Evolutionary conservation across 495 filamentous ascomycete genomes (phyloP).

Genomic region (Umbilicaria muhlenbergii): DNA sequence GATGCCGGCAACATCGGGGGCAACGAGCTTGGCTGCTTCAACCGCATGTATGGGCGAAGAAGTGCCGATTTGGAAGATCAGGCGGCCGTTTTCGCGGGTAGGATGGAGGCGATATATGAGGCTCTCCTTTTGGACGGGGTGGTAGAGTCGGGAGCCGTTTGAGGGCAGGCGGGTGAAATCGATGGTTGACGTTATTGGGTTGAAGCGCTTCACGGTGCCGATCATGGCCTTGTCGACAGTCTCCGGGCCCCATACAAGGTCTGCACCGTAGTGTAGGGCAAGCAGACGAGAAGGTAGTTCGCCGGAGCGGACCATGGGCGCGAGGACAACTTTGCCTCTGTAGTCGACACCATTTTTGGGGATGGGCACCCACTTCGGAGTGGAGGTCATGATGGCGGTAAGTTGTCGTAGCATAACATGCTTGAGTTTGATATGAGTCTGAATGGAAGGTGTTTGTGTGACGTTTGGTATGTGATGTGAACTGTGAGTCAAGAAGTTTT

Average conservation of each 20-base stretch:
- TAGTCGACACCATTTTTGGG: slow-evolving; percentile 84
- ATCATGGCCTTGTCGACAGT: slow-evolving; percentile 85
- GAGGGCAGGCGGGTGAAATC: slow-evolving; percentile 70
- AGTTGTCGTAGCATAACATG: slow-evolving; percentile 31
- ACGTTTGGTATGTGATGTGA: too few relatives aligned
- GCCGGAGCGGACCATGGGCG: slow-evolving; percentile 93
- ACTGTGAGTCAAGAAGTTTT: too few relatives aligned
- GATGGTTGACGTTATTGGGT: slow-evolving; percentile 56
- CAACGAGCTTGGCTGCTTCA: slow-evolving; percentile 66
- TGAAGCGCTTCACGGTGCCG: slow-evolving; percentile 60
- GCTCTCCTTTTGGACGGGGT: slow-evolving; percentile 38
- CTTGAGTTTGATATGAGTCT: not conserved
- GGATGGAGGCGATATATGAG: slow-evolving; percentile 78
- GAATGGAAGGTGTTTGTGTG: too few relatives aligned
- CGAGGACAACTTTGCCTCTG: slow-evolving; percentile 80
- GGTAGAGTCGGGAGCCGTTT: slow-evolving; percentile 36
- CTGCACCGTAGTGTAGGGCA: slow-evolving; percentile 85
- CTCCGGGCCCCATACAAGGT: slow-evolving; percentile 95
- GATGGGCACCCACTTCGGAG: slow-evolving; percentile 56
- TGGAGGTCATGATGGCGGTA: slow-evolving; percentile 38
- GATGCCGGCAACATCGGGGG: slow-evolving; percentile 75
- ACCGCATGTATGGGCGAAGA: slow-evolving; percentile 68
- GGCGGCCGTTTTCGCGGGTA: slow-evolving; percentile 45
- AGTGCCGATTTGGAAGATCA: slow-evolving; percentile 88
- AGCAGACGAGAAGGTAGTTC: slow-evolving; percentile 80